Conservation (phyloP, 768 basidiomycete genomes). For the Lepiota venenata region DNA sequence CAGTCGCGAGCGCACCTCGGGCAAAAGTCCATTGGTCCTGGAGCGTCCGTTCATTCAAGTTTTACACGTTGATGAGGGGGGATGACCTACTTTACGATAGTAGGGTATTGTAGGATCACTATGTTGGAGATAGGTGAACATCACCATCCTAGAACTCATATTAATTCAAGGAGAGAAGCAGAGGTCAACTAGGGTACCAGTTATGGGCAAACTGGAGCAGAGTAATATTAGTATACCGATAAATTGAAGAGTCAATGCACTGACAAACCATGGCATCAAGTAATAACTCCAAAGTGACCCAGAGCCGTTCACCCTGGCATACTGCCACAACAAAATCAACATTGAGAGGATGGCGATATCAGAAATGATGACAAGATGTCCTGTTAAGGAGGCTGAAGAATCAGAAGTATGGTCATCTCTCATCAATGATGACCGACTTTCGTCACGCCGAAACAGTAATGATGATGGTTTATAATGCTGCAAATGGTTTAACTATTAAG, state of each 20-base stretch:
- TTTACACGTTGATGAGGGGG: background rate
- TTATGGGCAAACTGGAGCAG: constrained; percentile 40
- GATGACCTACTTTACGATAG: constrained; percentile 39
- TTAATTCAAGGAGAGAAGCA: constrained; percentile 2
- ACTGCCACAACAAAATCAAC: constrained; percentile 30
- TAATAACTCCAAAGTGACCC: constrained; percentile 36
- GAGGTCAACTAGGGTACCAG: constrained; percentile 24
- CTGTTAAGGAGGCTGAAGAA: constrained; percentile 17
- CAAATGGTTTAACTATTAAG: constrained; percentile 4
- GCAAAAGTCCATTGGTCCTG: constrained; percentile 56
- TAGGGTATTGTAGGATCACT: constrained; percentile 58
- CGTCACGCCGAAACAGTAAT: constrained; percentile 40
- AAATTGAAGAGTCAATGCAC: constrained; percentile 3
- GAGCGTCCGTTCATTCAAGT: background rate
- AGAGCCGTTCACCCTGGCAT: constrained; percentile 27
- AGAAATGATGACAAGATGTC: constrained; percentile 34
- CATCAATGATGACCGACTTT: constrained; percentile 27
- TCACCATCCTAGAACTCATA: constrained; percentile 44
- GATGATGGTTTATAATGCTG: constrained; percentile 44
- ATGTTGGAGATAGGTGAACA: constrained; percentile 61
- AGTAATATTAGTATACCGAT: background rate
- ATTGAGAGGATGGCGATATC: constrained; percentile 38
- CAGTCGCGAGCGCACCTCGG: constrained; percentile 56
- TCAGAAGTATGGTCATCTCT: background rate
- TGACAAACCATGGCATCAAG: constrained; percentile 47